Base-by-base conservation (phyloP, 2,329 filamentous ascomycete genomes). In the Pseudogymnoascus sp. region DNA sequence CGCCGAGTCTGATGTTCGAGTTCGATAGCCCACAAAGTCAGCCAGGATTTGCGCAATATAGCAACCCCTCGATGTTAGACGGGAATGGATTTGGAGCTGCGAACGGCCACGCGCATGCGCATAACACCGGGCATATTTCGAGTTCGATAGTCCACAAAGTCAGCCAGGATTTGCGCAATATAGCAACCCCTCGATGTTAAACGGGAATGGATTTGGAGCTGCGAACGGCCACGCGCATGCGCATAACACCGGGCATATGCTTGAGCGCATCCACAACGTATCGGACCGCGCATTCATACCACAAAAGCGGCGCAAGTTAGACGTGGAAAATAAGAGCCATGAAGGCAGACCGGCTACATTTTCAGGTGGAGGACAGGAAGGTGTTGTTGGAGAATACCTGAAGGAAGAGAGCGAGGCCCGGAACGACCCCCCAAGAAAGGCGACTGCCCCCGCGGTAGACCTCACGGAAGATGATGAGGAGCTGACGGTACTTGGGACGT, bases 201-300 rank as follows among this genome's bases (percentile, higher is more conserved):
- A 66, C 23, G 62, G 64, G 31, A 63, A 66, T 61, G 66, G 65
- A 3, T 70, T 68, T 63, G 66, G 64, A 39, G 66, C 65, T 61
- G 60, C 69, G 26, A 68, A 69, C 63, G 64, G 64, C 39, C 64
- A 64, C 33, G 62, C 12, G 33, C 35, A 35, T 62, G 62, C 12
- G 33, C 35, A 35, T 62, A 62, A 59, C 14, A 58, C 37, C 8
- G 43, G 35, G 14, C 66, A 66, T 23, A 84, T 92, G 76, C 84
- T 96, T 52, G 90, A 95, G 73, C 83, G 85, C 33, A 80, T 92
- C 72, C 90, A 92, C 72, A 86, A 88, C 67, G 83, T 95, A 12
- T 82, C 90, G 67, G 81, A 87, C 60, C 88, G 92, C 26, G 78
- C 78, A 73, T 70, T 78, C 31, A 79, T 81, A 2, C 84, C 89